These are phyloP conservation scores for Prinsepia uniflora DNA, from an alignment of 306 rosid genomes.

Conservation along the genomic window DNA sequence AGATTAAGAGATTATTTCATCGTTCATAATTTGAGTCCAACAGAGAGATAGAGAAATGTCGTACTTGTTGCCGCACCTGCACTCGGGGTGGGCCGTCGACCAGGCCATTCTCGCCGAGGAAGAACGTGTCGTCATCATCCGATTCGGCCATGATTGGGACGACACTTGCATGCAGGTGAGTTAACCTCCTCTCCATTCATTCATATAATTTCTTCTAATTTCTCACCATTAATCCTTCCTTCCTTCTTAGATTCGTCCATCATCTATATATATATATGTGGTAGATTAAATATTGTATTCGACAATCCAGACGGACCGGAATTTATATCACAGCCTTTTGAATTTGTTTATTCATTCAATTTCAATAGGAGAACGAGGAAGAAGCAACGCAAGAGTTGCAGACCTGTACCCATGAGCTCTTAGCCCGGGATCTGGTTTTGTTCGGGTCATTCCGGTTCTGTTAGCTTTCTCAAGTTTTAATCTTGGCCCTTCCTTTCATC, in stretches of 20 bases:
- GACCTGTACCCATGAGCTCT: background rate
- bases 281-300: too few species aligned
- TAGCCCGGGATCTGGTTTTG: background rate
- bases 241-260: too few species aligned
- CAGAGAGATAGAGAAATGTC: slow-evolving; percentile 38
- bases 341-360: too few species aligned
- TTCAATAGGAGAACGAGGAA: too few species aligned
- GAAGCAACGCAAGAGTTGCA: background rate
- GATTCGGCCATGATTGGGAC: slow-evolving; percentile 76
- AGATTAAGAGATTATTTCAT: too few species aligned
- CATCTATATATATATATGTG: too few species aligned
- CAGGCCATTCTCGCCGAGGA: slow-evolving; percentile 87
- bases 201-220: too few species aligned
- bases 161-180: slow-evolving; percentile 83
- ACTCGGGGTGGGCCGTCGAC: slow-evolving; percentile 90
- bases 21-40: too few species aligned
- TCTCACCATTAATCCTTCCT: too few species aligned
- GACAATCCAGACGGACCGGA: too few species aligned
- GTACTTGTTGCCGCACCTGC: slow-evolving; percentile 80
- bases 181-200: background rate
- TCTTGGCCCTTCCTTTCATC: slow-evolving; percentile 1
- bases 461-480: background rate
- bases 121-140: slow-evolving; percentile 71
- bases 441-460: background rate
- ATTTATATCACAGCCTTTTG: too few species aligned